phyloP scores from a whole-genome alignment of 768 basidiomycete genomes.

The Amanita muscaria region DNA sequence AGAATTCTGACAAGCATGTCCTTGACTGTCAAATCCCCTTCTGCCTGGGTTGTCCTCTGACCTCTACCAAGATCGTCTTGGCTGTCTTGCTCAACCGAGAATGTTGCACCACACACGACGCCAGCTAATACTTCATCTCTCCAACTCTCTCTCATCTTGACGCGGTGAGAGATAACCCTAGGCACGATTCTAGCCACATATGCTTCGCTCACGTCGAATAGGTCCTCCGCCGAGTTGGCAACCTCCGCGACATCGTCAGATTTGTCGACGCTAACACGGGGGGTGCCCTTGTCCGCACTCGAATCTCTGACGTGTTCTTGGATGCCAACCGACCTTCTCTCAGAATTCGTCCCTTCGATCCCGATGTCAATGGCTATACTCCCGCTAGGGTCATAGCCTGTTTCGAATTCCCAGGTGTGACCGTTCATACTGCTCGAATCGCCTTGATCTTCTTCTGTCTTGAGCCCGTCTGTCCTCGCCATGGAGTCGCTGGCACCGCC shows the following conservation, averaged over 20 bases:
- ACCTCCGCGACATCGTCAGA: not conserved
- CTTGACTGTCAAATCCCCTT: conserved; percentile 5
- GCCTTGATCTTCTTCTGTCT: not conserved
- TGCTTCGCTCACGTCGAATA: conserved; percentile 61
- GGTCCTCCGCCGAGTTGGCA: conserved; percentile 8
- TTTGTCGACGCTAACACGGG: not conserved
- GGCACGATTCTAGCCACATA: conserved; percentile 71
- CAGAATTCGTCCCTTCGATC: not conserved
- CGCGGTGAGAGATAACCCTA: conserved; percentile 64
- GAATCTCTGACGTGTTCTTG: no score
- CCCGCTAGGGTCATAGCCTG: not conserved
- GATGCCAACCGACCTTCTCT: no score
- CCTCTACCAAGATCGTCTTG: no score
- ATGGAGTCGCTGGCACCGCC: not conserved
- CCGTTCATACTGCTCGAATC: no score
- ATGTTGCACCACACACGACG: conserved; percentile 1
- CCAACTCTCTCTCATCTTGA: conserved; percentile 61
- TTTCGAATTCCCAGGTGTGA: no score
- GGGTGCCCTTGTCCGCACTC: no score
- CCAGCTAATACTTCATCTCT: conserved; percentile 63
- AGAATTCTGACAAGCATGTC: conserved; percentile 4
- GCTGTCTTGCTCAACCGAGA: not conserved
- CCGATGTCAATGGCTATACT: not conserved
- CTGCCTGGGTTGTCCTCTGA: no score
- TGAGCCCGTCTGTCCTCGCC: no score